Percentiles rank a stretch among this genome's conserved stretches.
Evolutionary conservation across 1,284 basidiomycete species (phyloP).

Genomic region (Sporisorium reilianum): DNA sequence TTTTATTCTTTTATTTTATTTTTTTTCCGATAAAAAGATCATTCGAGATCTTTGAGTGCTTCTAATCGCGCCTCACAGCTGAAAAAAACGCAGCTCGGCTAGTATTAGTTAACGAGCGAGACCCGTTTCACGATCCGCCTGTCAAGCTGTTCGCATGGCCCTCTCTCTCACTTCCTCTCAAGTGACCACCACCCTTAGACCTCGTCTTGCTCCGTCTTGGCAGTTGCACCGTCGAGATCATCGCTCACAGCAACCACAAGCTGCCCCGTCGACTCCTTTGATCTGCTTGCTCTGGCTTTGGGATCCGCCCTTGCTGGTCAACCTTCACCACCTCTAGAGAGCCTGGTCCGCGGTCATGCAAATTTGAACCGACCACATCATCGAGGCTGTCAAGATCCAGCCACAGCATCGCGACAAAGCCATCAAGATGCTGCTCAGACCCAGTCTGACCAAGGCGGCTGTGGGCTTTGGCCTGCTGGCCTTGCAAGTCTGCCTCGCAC

Average conservation of each 20-base stretch:
- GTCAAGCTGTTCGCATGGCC: neutral
- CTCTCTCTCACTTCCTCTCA: neutral
- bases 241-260: neutral
- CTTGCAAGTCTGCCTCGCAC: conserved; percentile 15
- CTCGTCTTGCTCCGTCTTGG: neutral
- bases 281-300: neutral
- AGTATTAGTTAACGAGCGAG: neutral
- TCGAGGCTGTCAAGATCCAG: neutral
- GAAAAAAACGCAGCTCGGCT: neutral
- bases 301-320: too few relatives aligned
- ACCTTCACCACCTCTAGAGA: neutral
- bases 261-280: neutral
- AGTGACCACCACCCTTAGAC: neutral
- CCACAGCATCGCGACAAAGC: neutral
- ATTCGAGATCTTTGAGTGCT: neutral
- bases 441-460: conserved; percentile 3
- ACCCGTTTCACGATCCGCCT: conserved; percentile 4
- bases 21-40: neutral
- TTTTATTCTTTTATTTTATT: neutral
- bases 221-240: neutral
- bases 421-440: conserved; percentile 22
- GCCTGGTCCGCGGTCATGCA: neutral
- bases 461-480: conserved; percentile 16
- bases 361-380: neutral
- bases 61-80: neutral